A percentile compares a stretch with the other conserved stretches of the same genome.
phyloP scores from a whole-genome alignment of 176 grass and related monocot species.

The Lolium rigidum region DNA sequence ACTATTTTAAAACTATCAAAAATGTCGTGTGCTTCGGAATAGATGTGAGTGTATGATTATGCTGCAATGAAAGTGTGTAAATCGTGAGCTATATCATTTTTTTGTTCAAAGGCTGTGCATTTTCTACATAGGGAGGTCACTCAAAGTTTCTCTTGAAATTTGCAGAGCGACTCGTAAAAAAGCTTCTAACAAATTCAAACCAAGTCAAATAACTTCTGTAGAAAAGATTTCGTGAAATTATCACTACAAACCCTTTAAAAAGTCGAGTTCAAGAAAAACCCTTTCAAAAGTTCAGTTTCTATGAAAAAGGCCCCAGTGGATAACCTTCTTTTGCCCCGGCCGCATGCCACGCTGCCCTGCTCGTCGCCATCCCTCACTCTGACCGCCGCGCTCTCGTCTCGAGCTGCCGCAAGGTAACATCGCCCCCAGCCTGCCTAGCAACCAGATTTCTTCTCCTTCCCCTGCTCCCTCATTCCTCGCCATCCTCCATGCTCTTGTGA shows the following conservation, averaged over 20 bases:
- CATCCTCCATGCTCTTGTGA: not conserved
- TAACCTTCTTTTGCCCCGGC: not conserved
- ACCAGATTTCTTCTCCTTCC: not conserved
- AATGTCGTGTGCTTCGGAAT: too few species aligned
- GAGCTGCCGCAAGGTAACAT: slow-evolving; percentile 11
- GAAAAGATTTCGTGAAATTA: not conserved
- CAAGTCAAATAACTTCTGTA: not conserved
- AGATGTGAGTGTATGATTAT: too few species aligned
- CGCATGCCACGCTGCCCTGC: not conserved
- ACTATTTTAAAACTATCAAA: too few species aligned
- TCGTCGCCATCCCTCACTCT: not conserved
- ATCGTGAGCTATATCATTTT: not conserved
- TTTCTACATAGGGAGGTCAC: not conserved
- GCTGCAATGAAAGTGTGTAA: not conserved
- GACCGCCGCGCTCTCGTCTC: not conserved
- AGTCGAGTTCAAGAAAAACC: too few species aligned
- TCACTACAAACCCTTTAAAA: not conserved
- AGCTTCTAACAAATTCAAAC: not conserved
- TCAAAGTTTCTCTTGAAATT: not conserved
- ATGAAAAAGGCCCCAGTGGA: not conserved
- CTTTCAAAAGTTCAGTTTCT: not conserved
- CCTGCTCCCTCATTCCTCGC: not conserved
- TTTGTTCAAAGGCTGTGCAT: not conserved
- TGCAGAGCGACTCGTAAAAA: not conserved
- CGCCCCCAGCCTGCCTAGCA: not conserved